Evolutionary conservation across 2,329 filamentous ascomycete genomes (phyloP), one percentile per base, ranked within the genome.

Genomic region (Claviceps cyperi): DNA sequence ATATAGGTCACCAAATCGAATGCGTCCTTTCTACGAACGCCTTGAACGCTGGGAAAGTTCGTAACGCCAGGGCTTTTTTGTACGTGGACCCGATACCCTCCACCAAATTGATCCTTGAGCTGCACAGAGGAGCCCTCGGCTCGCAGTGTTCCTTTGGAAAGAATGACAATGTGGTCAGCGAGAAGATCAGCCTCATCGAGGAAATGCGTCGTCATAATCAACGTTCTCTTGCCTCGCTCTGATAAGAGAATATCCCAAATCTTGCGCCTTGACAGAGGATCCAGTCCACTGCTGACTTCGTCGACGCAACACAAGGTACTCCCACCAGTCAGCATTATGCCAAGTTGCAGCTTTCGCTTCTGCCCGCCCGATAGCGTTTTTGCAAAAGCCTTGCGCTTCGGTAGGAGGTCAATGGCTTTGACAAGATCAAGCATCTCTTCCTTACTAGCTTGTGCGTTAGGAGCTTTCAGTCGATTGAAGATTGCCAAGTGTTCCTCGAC

Each of bases 251-350:
- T 96, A 57, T 95, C 88, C 90, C 90, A 96, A 22, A 96, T 86
- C 67, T 94, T 95, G 28, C 89, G 73, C 50, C 91, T 76, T 19
- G 85, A 90, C 1, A 96, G 70, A 0, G 91, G 89, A 61, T 96
- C 90, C 19, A 96, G 74, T 14, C 90, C 91, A 52, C 84, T 89
- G 39, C 84, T 90, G 14, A 95, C 88, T 65, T 96, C 91, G 57
- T 96, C 90, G 5, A 96, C 81, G 59, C 88, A 92, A 66, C 90
- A 95, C 0, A 96, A 83, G 22, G 80, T 80, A 54, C 85, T 91
- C 11, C 88, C 89, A 53, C 91, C 90, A 3, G 87, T 94, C 57
- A 96, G 81, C 88, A 95, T 95, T 80, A 95, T 91, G 5, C 88
- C 89, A 2, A 96, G 73, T 64, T 96, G 90, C 8, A 95, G 73